phyloP scores from a whole-genome alignment of 257 asterid species.

The Nicotiana undulata region DNA sequence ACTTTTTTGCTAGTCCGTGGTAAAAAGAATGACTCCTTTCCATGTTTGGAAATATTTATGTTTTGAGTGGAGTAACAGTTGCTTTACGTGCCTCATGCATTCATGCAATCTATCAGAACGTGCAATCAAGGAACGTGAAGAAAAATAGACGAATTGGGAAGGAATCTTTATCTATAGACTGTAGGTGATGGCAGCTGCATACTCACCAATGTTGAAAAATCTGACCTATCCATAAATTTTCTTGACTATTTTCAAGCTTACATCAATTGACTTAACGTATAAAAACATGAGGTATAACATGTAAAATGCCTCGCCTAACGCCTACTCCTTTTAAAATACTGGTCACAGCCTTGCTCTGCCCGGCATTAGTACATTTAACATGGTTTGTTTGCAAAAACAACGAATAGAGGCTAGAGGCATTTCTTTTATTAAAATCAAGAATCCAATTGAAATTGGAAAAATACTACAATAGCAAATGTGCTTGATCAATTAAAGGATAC shows the following conservation, averaged over 20 bases:
- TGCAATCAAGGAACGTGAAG: background rate
- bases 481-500: background rate
- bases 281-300: too few species aligned
- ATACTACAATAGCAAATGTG: background rate
- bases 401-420: background rate
- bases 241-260: too few species aligned
- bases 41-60: too few species aligned
- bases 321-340: too few species aligned
- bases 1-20: too few species aligned
- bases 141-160: background rate
- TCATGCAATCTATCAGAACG: background rate
- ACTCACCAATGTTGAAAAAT: background rate
- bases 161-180: background rate
- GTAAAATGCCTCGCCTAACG: too few species aligned
- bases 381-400: background rate
- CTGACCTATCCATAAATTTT: background rate
- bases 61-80: background rate
- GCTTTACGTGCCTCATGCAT: constrained; percentile 10
- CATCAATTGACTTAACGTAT: too few species aligned
- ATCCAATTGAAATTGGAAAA: background rate
- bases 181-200: background rate
- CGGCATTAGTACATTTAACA: background rate
- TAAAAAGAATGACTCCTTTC: too few species aligned
- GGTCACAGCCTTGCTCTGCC: too few species aligned
- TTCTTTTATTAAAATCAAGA: background rate